Evolutionary conservation across 768 basidiomycete species (phyloP).

Genomic region (Boletellus ananiceps): DNA sequence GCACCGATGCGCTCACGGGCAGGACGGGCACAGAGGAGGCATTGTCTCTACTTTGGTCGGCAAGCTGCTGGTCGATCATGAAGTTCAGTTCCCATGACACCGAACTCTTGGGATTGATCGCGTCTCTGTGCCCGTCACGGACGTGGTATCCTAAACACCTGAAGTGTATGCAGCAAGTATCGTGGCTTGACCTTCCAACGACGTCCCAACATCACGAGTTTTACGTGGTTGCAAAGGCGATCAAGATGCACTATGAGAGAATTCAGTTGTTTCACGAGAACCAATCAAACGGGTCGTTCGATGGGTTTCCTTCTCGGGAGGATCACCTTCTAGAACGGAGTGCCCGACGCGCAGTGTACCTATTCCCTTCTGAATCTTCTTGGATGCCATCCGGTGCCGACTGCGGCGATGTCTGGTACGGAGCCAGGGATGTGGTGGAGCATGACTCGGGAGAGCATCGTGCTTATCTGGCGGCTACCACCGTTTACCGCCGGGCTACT

Average conservation of each 20-base stretch:
- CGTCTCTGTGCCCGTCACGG: slow-evolving; percentile 31
- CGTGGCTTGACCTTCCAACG: slow-evolving; percentile 21
- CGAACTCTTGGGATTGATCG: slow-evolving; percentile 31
- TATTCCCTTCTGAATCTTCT: slow-evolving; percentile 4
- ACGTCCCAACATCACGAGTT: slow-evolving; percentile 31
- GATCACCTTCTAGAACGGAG: slow-evolving; percentile 14
- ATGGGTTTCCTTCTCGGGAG: slow-evolving; percentile 2
- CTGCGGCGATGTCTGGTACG: slow-evolving; percentile 1
- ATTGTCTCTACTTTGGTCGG: slow-evolving; percentile 35
- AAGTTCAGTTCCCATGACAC: slow-evolving; percentile 24
- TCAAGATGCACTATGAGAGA: slow-evolving; percentile 23
- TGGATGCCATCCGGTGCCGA: neutral
- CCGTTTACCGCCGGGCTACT: neutral
- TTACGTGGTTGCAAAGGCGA: slow-evolving; percentile 18
- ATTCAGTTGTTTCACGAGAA: slow-evolving; percentile 10
- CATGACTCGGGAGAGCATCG: slow-evolving; percentile 3
- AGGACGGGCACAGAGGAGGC: slow-evolving; percentile 20
- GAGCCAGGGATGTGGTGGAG: slow-evolving; percentile 3
- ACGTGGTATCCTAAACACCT: slow-evolving; percentile 37
- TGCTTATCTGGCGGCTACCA: slow-evolving; percentile 8
- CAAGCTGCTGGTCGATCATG: slow-evolving; percentile 37
- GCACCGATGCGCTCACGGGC: slow-evolving; percentile 40
- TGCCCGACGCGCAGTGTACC: neutral
- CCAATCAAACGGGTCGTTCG: neutral
- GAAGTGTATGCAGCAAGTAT: slow-evolving; percentile 36